phyloP scores from a whole-genome alignment of 371 early-diverging fungal genomes.

The Apophysomyces trapeziformis region DNA sequence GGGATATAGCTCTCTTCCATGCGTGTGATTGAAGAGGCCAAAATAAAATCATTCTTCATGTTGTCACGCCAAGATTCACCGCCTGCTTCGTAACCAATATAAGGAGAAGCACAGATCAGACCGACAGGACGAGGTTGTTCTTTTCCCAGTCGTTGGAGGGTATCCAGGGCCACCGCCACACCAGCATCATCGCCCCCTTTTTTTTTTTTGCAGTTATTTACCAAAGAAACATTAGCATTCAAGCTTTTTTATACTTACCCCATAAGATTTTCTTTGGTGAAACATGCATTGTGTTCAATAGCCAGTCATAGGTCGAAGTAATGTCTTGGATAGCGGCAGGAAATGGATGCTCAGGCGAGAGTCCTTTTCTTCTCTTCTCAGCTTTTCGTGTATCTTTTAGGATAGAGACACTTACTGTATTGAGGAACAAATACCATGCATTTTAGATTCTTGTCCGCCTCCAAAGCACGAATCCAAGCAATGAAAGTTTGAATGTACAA shows the following conservation, averaged over 20 bases:
- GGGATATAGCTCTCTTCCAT: slow-evolving; percentile 47
- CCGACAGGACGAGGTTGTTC: slow-evolving; percentile 28
- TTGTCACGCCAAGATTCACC: slow-evolving; percentile 46
- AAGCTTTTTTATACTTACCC: slow-evolving; percentile 2
- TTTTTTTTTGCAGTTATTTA: background rate
- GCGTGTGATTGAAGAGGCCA: slow-evolving; percentile 33
- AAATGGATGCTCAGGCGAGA: slow-evolving; percentile 30
- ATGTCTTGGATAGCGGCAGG: slow-evolving; percentile 42
- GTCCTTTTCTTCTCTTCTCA: too few species aligned
- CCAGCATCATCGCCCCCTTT: slow-evolving; percentile 46
- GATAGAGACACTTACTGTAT: slow-evolving; percentile 28
- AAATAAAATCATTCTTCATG: slow-evolving; percentile 33
- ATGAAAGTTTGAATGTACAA: slow-evolving; percentile 41
- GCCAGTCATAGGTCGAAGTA: slow-evolving; percentile 35
- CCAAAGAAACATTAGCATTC: background rate
- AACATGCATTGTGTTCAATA: slow-evolving; percentile 28
- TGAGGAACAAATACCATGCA: slow-evolving; percentile 44
- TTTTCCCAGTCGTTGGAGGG: slow-evolving; percentile 20
- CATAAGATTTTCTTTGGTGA: slow-evolving; percentile 17
- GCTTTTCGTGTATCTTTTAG: too few species aligned
- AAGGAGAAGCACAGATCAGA: slow-evolving; percentile 47
- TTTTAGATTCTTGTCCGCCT: slow-evolving; percentile 43
- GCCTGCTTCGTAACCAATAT: slow-evolving; percentile 48
- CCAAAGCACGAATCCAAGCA: slow-evolving; percentile 39
- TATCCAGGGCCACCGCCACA: slow-evolving; percentile 39